These are phyloP conservation scores for Calonectria pseudoreteaudii DNA, from an alignment of 2,329 filamentous ascomycete species.

Conservation along the genomic window DNA sequence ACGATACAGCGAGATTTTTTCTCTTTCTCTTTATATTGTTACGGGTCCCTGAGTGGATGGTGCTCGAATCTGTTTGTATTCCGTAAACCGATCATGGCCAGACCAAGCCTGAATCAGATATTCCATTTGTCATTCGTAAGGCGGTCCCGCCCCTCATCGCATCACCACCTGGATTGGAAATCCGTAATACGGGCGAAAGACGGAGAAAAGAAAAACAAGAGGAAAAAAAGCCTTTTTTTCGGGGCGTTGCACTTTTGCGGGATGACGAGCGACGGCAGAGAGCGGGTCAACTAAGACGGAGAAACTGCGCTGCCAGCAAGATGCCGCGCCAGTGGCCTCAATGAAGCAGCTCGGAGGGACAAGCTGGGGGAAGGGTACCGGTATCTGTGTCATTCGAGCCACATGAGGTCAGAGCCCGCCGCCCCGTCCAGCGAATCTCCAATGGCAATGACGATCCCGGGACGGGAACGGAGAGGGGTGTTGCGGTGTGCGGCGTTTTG, in stretches of 20 bases:
- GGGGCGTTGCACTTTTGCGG: not conserved
- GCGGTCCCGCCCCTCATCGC: conserved; percentile 1
- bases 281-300: conserved; percentile 3
- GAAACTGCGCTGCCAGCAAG: not conserved
- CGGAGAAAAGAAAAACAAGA: not conserved
- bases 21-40: conserved; percentile 9
- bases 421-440: not conserved
- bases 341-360: not conserved
- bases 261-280: not conserved
- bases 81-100: not conserved
- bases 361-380: not conserved
- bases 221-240: not conserved
- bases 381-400: conserved; percentile 1
- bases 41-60: conserved; percentile 2
- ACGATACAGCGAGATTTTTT: not conserved
- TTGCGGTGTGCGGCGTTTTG: conserved; percentile 11
- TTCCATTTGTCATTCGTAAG: conserved; percentile 15
- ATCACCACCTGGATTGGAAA: not conserved
- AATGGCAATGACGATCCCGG: not conserved
- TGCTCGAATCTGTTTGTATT: not conserved
- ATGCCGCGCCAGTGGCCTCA: not conserved
- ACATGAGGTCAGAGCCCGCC: conserved; percentile 2
- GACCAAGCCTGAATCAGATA: conserved; percentile 6
- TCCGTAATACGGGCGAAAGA: not conserved
- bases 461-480: not conserved